A percentile compares a stretch with the other conserved stretches of the same genome.
Evolutionary conservation across 192 early-diverging fungal species (phyloP).

Genomic region (Gryganskiella cystojenkinii): DNA sequence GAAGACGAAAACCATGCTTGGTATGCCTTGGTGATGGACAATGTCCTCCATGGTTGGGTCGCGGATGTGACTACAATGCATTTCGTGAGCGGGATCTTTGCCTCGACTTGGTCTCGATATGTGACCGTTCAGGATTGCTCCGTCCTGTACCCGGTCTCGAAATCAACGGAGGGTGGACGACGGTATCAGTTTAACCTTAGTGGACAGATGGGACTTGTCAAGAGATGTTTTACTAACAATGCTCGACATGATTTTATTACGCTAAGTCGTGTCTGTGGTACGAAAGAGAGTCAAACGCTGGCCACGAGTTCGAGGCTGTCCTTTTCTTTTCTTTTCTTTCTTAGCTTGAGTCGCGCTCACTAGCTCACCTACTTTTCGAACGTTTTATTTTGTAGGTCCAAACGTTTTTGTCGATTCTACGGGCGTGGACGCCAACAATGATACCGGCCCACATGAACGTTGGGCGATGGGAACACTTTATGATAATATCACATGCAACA

Average conservation of each 20-base stretch:
- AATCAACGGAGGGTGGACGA: slow-evolving; percentile 14
- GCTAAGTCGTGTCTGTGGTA: slow-evolving; percentile 20
- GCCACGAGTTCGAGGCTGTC: background rate
- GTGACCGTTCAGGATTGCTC: slow-evolving; percentile 23
- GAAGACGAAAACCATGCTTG: slow-evolving; percentile 19
- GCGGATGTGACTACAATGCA: slow-evolving; percentile 20
- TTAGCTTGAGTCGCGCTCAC: background rate
- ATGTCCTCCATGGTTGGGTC: slow-evolving; percentile 8
- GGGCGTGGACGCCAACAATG: slow-evolving; percentile 18
- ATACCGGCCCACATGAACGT: slow-evolving; percentile 26
- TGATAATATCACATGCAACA: slow-evolving; percentile 23
- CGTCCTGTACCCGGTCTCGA: slow-evolving; percentile 17
- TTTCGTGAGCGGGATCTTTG: slow-evolving; percentile 26
- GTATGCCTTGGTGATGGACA: slow-evolving; percentile 19
- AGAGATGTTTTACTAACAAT: slow-evolving; percentile 20
- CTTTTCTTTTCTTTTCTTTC: background rate
- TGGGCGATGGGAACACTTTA: slow-evolving; percentile 29
- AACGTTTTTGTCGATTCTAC: slow-evolving; percentile 25
- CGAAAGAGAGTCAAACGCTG: background rate
- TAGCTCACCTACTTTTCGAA: background rate
- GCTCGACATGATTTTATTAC: slow-evolving; percentile 27
- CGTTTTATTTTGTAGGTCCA: slow-evolving; percentile 4
- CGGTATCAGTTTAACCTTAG: slow-evolving; percentile 21
- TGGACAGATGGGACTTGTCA: slow-evolving; percentile 28
- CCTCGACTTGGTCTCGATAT: slow-evolving; percentile 15